Evolutionary conservation across 371 early-diverging fungal species (phyloP), one percentile per base, ranked within the genome.

Genomic region (Entomophthora muscae): DNA sequence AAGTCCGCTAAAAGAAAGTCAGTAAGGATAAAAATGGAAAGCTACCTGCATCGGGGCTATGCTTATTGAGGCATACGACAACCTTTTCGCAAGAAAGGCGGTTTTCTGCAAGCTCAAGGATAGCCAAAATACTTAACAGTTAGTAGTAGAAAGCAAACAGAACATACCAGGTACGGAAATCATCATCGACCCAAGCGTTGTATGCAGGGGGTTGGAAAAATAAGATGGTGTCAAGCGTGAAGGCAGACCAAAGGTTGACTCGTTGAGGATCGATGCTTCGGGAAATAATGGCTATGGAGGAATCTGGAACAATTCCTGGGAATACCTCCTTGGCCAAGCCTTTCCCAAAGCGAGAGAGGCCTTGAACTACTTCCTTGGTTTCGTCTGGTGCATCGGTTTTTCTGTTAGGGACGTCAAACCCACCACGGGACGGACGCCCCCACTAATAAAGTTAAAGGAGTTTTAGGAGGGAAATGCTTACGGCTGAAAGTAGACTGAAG

Each of bases 381-480:
- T 55, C 55, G 55, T n/a, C 24, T 3, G 22, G 24, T 12, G 55
- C 28, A 55, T 55, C 55, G 26, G 21, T 24, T 27, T 55, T 55
- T 17, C 42, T 42, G 42, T 42, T 42, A 55, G 55, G 12, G 26
- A 21, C 21, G 55, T 55, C 55, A 55, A 55, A 55, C 55, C 55
- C 55, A 55, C 55, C 55, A 55, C 55, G 55, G 55, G 55, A 55
- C 55, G 55, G 55, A 55, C 28, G 55, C 28, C 24, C 55, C 55
- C 55, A 55, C 55, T 55, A 55, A 55, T 5, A 55, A n/a, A 55
- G 21, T n/a, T 3, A 55, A 55, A 55, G 3, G 10, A 55, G 55
- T 26, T 5, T 3, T 21, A 55, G 10, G 21, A 55, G 10, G 10
- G 22, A 55, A 24, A 55, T 55, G 26, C 55, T 55, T 55, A 55